Percentiles rank a stretch among this genome's conserved stretches.
These are phyloP conservation scores for Fusarium chuoi DNA, from an alignment of 2,329 filamentous ascomycete genomes.

Conservation along the genomic window DNA sequence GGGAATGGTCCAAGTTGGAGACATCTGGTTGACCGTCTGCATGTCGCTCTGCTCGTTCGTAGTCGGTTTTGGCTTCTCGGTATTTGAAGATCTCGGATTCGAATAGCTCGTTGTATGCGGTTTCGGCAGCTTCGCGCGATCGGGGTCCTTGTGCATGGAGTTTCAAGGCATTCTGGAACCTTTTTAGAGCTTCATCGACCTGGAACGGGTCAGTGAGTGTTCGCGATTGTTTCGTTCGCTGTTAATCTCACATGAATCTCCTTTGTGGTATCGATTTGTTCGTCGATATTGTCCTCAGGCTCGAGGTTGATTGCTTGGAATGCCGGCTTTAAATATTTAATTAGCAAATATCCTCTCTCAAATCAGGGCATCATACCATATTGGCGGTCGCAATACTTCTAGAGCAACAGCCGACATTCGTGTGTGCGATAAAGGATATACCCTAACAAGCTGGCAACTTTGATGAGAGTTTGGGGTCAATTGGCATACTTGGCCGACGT, in stretches of 20 bases:
- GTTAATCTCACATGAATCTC: conserved; percentile 75
- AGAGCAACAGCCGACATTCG: conserved; percentile 37
- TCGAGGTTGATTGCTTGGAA: conserved; percentile 95
- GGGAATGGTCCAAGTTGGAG: conserved; percentile 55
- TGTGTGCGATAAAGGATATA: conserved; percentile 2
- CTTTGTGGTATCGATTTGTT: conserved; percentile 93
- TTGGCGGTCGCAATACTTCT: conserved; percentile 27
- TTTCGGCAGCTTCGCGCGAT: conserved; percentile 78
- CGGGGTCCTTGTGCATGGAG: conserved; percentile 86
- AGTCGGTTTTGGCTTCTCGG: conserved; percentile 86
- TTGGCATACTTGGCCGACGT: conserved; percentile 28
- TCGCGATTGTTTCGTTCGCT: not conserved
- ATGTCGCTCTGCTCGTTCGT: conserved; percentile 73
- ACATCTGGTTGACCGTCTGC: conserved; percentile 58
- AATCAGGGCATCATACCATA: conserved; percentile 29
- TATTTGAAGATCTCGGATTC: conserved; percentile 94
- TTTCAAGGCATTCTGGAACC: conserved; percentile 91
- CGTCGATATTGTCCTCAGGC: conserved; percentile 87
- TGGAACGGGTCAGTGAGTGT: conserved; percentile 44
- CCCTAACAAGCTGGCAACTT: conserved; percentile 7
- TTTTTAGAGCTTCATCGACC: conserved; percentile 95
- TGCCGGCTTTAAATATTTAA: conserved; percentile 59
- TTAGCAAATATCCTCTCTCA: conserved; percentile 9
- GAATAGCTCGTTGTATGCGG: conserved; percentile 87
- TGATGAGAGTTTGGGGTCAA: conserved; percentile 19